Conservation (phyloP, 2,329 filamentous ascomycete species). For the Fusarium algeriense region DNA sequence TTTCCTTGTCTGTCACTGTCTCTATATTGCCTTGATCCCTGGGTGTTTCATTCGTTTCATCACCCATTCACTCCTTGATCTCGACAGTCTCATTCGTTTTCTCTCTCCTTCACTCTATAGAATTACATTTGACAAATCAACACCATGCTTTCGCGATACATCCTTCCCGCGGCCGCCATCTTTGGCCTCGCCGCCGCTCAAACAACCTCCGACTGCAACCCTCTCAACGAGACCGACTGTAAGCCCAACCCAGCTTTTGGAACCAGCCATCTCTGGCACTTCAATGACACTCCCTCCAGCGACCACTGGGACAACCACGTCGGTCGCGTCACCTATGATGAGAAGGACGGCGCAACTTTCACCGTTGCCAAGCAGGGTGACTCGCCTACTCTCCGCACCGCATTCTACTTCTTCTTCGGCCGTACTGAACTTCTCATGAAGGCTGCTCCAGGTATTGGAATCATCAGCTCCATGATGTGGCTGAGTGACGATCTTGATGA, state of each 20-base stretch:
- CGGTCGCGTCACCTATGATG: conserved; percentile 72
- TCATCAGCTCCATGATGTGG: conserved; percentile 86
- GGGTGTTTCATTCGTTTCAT: conserved; percentile 36
- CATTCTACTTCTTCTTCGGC: conserved; percentile 90
- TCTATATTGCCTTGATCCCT: conserved; percentile 20
- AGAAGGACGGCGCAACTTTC: conserved; percentile 76
- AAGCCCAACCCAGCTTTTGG: conserved; percentile 78
- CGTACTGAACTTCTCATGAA: conserved; percentile 83
- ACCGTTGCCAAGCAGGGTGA: conserved; percentile 77
- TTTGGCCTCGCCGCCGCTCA: conserved; percentile 72
- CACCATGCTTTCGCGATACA: conserved; percentile 46
- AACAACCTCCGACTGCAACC: conserved; percentile 82
- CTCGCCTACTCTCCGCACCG: conserved; percentile 81
- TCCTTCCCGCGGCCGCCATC: conserved; percentile 54
- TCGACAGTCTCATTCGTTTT: conserved; percentile 19
- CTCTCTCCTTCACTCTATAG: conserved; percentile 16
- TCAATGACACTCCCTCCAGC: conserved; percentile 71
- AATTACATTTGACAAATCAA: background rate
- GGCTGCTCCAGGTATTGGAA: conserved; percentile 78
- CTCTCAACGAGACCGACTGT: conserved; percentile 75
- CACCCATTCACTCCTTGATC: conserved; percentile 40
- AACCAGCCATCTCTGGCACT: conserved; percentile 70
- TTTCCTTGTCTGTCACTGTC: conserved; percentile 32
- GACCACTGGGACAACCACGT: conserved; percentile 74
- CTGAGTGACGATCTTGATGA: conserved; percentile 88